Base-by-base conservation (phyloP, 2,329 filamentous ascomycete genomes). In the Ophiostoma piceae region DNA sequence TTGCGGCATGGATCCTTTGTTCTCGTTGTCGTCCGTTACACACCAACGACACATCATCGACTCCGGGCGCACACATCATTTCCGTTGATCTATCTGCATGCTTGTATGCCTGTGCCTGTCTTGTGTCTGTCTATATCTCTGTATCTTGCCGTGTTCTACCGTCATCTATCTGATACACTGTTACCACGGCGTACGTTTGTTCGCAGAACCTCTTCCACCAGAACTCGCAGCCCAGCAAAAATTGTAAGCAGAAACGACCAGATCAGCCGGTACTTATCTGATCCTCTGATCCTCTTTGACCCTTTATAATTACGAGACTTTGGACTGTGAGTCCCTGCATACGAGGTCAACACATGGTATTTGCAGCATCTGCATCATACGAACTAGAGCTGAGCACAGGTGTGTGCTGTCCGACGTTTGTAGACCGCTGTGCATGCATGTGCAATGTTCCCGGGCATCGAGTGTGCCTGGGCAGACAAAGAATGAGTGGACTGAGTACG, bases 41-140 rank as follows among this genome's bases (percentile, higher is more conserved):
- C 16, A 51, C n/a, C 47, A 19, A n/a, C 47, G 47, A 51, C 47
- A 22, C 47, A 51, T 51, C 47, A 51, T 51, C 47, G 47, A 51
- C 47, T 51, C 47, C 47, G 47, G 47, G 47, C 47, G 47, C 22
- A 57, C n/a, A 57, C 51, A 57, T 57, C n/a, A 57, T 57, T 26
- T 57, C 51, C 51, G n/a, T 57, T 57, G 12, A 57, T 29, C 51
- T 26, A 57, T 57, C 51, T 11, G 1, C 19, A 57, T 12, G 7
- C n/a, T 11, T 22, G 51, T 11, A 22, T 57, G 51, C n/a, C 11
- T 26, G 51, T 57, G 51, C 51, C 8, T 57, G 22, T 57, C 16
- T 19, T n/a, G 6, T 57, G n/a, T 2, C 47, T 26, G 16, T 16
- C 43, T 19, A 16, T 47, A 57, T 57, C 9, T 26, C 16, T 35